Evolutionary conservation across 345 rosid genomes (phyloP), one percentile per base, ranked within the genome.

Genomic region (Noccaea caerulescens): DNA sequence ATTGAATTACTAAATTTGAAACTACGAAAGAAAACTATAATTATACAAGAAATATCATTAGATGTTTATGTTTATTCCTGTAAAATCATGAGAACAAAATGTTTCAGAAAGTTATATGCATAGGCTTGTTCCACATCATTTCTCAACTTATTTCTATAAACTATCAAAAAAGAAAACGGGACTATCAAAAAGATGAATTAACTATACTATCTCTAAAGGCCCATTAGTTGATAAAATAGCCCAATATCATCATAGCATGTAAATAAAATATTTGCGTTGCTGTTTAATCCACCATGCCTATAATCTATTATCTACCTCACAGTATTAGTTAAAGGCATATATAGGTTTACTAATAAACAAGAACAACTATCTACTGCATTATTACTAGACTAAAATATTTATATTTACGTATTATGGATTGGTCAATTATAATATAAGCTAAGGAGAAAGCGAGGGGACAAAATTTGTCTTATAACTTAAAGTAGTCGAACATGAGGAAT

Each of bases 401-500:
- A 36, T n/a, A 58, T 16, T 47, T 27, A 10, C 11, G 7, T 36
- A 23, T 69, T 47, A 11, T 69, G 58, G 67, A 59, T 49, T 59
- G 33, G 20, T 39, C 66, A 25, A 10, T 36, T 33, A 58, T 58
- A 53, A 33, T 47, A 69, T 58, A 23, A 55, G 43, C 37, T 33
- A 39, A 20, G 50, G 39, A 38, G 42, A 59, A 37, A 58, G 27
- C 20, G 42, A 59, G 67, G 67, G 69, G 62, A 34, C 56, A 55
- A 54, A 53, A 20, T 0, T 18, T 33, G 41, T 72, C 12, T 62
- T 42, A 42, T 32, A 51, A 71, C 42, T 32, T 27, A 69, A 61
- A 60, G 6, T 23, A 71, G 34, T 71, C 34, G 69, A 63, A 36
- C 57, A 72, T 44, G 56, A 33, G 37, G 49, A 13, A 55, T 63